Base-by-base conservation (phyloP, 2,329 filamentous ascomycete genomes). In the Aspergillus brasiliensis region DNA sequence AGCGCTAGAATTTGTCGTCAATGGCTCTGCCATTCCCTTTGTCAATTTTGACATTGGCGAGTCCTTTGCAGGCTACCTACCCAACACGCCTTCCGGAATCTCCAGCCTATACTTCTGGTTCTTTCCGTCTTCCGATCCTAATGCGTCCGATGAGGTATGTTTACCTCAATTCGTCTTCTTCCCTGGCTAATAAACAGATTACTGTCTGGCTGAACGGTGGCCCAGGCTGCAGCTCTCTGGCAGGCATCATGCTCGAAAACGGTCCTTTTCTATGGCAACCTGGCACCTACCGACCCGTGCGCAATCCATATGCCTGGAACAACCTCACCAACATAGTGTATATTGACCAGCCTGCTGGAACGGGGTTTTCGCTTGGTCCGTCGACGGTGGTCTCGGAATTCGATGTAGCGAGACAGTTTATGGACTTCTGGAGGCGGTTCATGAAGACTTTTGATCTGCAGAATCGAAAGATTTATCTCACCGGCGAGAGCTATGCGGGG, bases 381-480 rank as follows among this genome's bases (percentile, higher is more conserved):
- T 80, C 86, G 2, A 89, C 83, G 0, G 88, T 88, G 8, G 85
- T 80, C 3, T 84, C 83, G 65, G 87, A 91, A 64, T 83, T 86
- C 27, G 89, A 92, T 64, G 81, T 89, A 1, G 88, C 89, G 0
- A 75, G 78, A 17, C 84, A 93, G 65, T 91, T 94, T 71, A 80
- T 89, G 13, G 88, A 88, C 51, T 95, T 92, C 77, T 92, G 87
- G 82, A 86, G 86, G 75, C 89, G 90, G 73, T 92, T 92, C 65
- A 78, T 91, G 58, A 80, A 90, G 28, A 87, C 86, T 0, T 92
- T 92, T 65, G 80, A 76, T n/a, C 80, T 91, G 68, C 82, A 90
- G 17, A 82, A 83, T 11, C 86, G 84, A 66, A 90, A 89, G 64
- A 83, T 92, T 7, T 94, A 89, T 73, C 84, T 95, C 59, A 83